These are phyloP conservation scores for Shiraia sp. DNA, from an alignment of 2,329 filamentous ascomycete species.

Conservation along the genomic window DNA sequence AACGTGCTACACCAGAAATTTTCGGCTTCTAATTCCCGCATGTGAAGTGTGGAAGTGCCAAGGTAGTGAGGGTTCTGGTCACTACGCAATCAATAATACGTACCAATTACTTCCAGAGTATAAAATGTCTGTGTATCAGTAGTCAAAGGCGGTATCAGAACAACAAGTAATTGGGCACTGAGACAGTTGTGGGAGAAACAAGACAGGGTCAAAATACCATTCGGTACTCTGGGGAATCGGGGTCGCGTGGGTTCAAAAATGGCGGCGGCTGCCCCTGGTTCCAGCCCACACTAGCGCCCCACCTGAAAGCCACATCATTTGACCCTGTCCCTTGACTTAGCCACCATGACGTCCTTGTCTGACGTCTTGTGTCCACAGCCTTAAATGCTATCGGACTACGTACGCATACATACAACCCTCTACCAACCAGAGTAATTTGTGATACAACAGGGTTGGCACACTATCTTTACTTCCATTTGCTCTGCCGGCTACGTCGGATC, in stretches of 20 bases:
- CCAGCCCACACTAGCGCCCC: constrained; percentile 16
- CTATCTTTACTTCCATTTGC: not conserved
- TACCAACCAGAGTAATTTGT: too few species aligned
- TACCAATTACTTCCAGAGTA: not conserved
- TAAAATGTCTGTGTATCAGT: not conserved
- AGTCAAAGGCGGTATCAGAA: constrained; percentile 1
- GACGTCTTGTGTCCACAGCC: not conserved
- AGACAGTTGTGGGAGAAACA: constrained; percentile 3
- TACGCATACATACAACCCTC: not conserved
- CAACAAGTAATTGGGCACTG: too few species aligned
- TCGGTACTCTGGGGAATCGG: constrained; percentile 5
- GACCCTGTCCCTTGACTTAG: constrained; percentile 9
- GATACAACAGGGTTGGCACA: not conserved
- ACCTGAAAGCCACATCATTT: constrained; percentile 1
- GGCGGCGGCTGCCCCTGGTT: constrained; percentile 8
- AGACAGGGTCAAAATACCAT: constrained; percentile 3
- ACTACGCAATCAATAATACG: not conserved
- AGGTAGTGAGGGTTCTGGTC: too few species aligned
- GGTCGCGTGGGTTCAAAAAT: constrained; percentile 19
- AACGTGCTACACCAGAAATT: too few species aligned
- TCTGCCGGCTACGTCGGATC: constrained; percentile 9
- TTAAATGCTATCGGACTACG: not conserved
- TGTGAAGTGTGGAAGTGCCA: not conserved
- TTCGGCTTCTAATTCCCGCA: not conserved
- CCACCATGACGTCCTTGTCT: constrained; percentile 16